Evolutionary conservation across 345 rosid genomes (phyloP), one percentile per base, ranked within the genome.

Genomic region (Carallia brachiata): DNA sequence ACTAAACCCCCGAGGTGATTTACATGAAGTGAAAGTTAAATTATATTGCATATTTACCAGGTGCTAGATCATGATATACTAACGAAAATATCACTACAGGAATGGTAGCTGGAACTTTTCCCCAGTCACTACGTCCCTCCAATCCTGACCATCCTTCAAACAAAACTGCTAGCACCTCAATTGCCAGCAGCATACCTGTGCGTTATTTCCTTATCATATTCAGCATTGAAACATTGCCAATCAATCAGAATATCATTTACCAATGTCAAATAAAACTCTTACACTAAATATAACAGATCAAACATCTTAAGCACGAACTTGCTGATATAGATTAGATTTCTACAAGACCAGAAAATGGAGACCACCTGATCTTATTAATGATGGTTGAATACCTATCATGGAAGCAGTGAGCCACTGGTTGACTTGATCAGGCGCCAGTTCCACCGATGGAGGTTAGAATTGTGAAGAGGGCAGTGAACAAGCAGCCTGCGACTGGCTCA

Each of bases 51-150:
- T 60, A 23, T 40, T 76, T 83, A 84, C 90, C 89, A 2, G 93
- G 89, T 56, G 78, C 77, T 18, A 79, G 47, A 67, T 86, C 93
- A 61, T 88, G 93, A 71, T 86, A 85, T 4, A 85, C 90, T 75
- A 86, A 70, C 27, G 89, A 79, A 70, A 88, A 88, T 66, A 88
- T 79, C 70, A 88, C 77, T 40, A 86, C 89, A 4, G 89, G 90
- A 72, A 86, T 64, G 23, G 83, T 77, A n/a, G 75, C 79, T 5
- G 89, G 85, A 67, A 86, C 88, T 56, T 82, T 77, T 63, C 82
- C 85, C 90, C 93, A 86, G 61, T 85, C 70, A 3, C 83, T 79
- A 52, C 70, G 73, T 62, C 79, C 82, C 48, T 73, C 85, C 40
- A 80, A 64, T 58, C 87, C 86, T 7, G 90, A 74, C 87, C 88